Conservation (phyloP, 768 basidiomycete genomes). For the Fomitopsis serialis region DNA sequence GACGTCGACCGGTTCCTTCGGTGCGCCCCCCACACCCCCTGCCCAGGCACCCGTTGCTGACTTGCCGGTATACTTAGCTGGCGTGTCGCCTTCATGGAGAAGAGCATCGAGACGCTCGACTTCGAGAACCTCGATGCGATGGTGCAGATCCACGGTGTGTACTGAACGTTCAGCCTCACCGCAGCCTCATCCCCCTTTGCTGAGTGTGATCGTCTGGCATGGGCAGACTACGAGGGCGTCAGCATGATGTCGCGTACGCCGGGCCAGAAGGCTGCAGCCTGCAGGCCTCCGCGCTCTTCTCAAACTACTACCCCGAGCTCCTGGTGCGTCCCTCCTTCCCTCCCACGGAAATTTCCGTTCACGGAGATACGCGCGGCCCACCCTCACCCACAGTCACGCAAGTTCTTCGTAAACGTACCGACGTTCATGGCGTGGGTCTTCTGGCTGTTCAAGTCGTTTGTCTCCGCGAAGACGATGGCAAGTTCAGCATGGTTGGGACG, state of each 20-base stretch:
- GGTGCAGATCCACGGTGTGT: constrained; percentile 70
- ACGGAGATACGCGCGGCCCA: background rate
- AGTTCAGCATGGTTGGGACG: constrained; percentile 74
- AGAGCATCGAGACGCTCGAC: constrained; percentile 55
- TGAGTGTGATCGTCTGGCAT: constrained; percentile 15
- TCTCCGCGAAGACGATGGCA: constrained; percentile 69
- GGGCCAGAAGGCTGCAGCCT: constrained; percentile 73
- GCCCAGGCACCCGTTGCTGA: background rate
- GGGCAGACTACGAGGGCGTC: constrained; percentile 71
- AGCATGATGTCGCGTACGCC: constrained; percentile 58
- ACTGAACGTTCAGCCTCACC: constrained; percentile 32
- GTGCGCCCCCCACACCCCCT: constrained; percentile 29
- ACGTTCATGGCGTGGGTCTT: constrained; percentile 75
- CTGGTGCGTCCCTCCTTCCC: constrained; percentile 40
- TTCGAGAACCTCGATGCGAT: constrained; percentile 70
- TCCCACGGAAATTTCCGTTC: background rate
- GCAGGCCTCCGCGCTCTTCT: constrained; percentile 71
- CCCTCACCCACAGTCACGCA: constrained; percentile 56
- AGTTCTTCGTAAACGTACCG: constrained; percentile 82
- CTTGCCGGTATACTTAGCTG: constrained; percentile 40
- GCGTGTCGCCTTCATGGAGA: constrained; percentile 77
- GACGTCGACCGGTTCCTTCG: constrained; percentile 73
- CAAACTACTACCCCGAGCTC: constrained; percentile 74
- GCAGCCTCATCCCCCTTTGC: constrained; percentile 59
- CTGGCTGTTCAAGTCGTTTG: constrained; percentile 73